These are phyloP conservation scores for Tephrocybe sp. DNA, from an alignment of 768 basidiomycete species.

Conservation along the genomic window DNA sequence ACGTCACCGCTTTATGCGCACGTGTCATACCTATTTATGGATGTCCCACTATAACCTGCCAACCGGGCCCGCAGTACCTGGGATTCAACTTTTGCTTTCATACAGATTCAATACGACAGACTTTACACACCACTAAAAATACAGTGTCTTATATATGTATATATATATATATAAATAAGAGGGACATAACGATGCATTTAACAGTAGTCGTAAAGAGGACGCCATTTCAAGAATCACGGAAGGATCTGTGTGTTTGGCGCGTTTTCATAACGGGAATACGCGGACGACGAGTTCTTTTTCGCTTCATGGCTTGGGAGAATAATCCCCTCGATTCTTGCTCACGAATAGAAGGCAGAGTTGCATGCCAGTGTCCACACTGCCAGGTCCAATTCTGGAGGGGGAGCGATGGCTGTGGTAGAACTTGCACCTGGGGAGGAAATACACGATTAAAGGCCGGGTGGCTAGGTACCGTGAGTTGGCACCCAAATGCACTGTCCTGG, in stretches of 20 bases:
- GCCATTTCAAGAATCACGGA: too few species aligned
- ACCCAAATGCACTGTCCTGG: slow-evolving; percentile 54
- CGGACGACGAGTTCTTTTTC: slow-evolving; percentile 14
- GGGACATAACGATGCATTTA: neutral
- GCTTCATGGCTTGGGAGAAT: slow-evolving; percentile 32
- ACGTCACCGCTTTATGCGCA: slow-evolving; percentile 7
- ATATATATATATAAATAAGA: neutral
- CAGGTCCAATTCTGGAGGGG: slow-evolving; percentile 43
- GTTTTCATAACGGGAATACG: too few species aligned
- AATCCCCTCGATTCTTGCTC: slow-evolving; percentile 45
- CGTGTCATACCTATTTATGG: slow-evolving; percentile 1
- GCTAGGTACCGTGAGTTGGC: slow-evolving; percentile 47
- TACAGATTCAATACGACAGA: too few species aligned
- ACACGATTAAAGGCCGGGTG: slow-evolving; percentile 43
- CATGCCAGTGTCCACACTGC: slow-evolving; percentile 53
- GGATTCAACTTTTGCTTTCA: too few species aligned
- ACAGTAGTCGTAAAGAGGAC: neutral
- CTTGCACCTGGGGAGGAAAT: slow-evolving; percentile 44
- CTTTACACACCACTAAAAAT: neutral
- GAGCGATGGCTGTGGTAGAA: slow-evolving; percentile 22
- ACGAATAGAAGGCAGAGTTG: slow-evolving; percentile 40
- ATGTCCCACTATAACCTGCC: too few species aligned
- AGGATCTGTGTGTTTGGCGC: neutral
- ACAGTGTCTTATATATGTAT: neutral
- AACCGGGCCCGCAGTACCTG: neutral